Conservation (phyloP, 257 asterid species). For the Echites panduratus region DNA sequence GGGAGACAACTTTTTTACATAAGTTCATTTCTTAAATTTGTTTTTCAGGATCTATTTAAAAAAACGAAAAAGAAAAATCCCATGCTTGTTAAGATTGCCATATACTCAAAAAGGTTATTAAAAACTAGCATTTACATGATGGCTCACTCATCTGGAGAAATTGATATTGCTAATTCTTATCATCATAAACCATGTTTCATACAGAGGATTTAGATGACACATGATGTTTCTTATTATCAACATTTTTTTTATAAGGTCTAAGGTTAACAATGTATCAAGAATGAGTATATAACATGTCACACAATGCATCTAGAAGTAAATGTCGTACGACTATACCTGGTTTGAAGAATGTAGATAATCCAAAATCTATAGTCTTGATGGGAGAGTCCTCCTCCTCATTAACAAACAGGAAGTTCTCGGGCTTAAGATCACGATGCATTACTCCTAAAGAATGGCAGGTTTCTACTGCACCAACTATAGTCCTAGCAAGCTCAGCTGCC, state of each 20-base stretch:
- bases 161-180: background rate
- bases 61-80: background rate
- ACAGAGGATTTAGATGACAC: background rate
- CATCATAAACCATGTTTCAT: background rate
- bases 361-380: constrained; percentile 81
- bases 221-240: background rate
- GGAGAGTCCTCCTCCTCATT: constrained; percentile 68
- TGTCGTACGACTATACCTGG: constrained; percentile 48
- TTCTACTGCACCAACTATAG: constrained; percentile 65
- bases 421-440: constrained; percentile 91
- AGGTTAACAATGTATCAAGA: background rate
- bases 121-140: background rate
- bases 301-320: background rate
- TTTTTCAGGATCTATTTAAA: background rate
- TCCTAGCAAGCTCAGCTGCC: constrained; percentile 76
- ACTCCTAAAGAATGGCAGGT: constrained; percentile 88
- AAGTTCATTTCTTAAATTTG: no score
- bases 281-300: background rate
- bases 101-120: background rate
- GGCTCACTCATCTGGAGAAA: background rate
- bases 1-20: no score
- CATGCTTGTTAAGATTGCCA: background rate
- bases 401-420: constrained; percentile 81
- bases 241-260: no score
- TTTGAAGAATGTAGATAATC: constrained; percentile 72